Base-by-base conservation (phyloP, 345 rosid genomes). In the Hibiscus trionum region DNA sequence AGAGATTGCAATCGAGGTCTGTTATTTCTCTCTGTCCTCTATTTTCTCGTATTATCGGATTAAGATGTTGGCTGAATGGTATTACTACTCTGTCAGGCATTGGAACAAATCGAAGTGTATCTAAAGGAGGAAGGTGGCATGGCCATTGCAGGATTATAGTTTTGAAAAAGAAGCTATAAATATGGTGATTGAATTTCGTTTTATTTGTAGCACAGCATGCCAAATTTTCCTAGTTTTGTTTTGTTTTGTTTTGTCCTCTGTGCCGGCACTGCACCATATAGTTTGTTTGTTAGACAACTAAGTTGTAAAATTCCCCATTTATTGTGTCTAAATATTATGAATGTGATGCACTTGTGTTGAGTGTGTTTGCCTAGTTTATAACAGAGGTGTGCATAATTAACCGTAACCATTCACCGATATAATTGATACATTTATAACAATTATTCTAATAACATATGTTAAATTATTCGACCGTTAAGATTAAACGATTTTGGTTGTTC, bases 1-100 rank as follows among this genome's bases (percentile, higher is more conserved):
- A 35, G 73, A 80, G 60, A 95, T 95, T 12, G 98, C 98, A 17
- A 82, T 95, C 3, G 96, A 92, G 94, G 97, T 95, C 46, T 61
- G 10, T 50, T 69, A 65, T 71, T 72, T 60, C 39, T 35, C 5
- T 74, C 77, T 21, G 15, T 73, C 71, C 19, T 69, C 31, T 70
- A 26, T 67, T 67, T 33, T 3, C 15, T 4, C 35, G 49, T 29
- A 16, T 62, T 50, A 24, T 73, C 17, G 2, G 4, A 35, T 53
- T 35, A 37, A 55, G 6, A 42, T 52, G 42, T 49, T 61, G 8
- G 61, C 73, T 80, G 66, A 75, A 26, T 70, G 42, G 14, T 47
- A 16, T 53, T 47, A 17, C 0, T 33, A 19, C 73, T 27, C 55
- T 56, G 44, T 19, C 82, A 85, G 90, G 85, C 91, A 39, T 81